Percentiles rank a stretch among this genome's conserved stretches.
Conservation (phyloP, 78 protist species). For the Dictyostelium citrinum region DNA sequence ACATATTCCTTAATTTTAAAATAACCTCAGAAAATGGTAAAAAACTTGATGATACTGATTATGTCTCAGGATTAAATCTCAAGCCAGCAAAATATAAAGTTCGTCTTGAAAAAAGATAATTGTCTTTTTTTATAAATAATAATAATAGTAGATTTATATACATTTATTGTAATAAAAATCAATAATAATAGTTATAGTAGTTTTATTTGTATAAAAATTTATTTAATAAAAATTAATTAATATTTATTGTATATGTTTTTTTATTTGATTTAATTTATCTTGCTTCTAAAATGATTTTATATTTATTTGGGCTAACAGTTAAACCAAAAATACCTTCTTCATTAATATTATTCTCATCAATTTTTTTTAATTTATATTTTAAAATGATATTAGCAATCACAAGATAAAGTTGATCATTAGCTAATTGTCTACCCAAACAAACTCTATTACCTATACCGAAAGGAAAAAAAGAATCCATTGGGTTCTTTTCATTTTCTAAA, state of each 20-base stretch:
- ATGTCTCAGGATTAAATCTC: conserved; percentile 22
- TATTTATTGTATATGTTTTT: no score
- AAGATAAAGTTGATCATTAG: conserved; percentile 23
- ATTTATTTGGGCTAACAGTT: conserved; percentile 7
- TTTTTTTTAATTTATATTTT: neutral
- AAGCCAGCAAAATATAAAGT: conserved; percentile 14
- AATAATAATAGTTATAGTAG: no score
- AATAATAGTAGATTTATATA: no score
- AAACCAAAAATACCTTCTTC: conserved; percentile 8
- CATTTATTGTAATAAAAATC: no score
- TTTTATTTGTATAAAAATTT: no score
- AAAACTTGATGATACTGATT: conserved; percentile 37
- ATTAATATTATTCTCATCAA: conserved; percentile 1
- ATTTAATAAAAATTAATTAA: no score
- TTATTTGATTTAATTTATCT: no score
- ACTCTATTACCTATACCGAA: neutral
- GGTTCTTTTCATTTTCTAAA: neutral
- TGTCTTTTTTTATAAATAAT: no score
- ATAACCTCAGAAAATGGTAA: neutral
- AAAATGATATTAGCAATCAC: neutral
- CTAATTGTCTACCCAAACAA: conserved; percentile 23
- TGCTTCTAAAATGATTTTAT: neutral
- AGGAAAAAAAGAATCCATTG: neutral
- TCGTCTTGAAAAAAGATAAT: conserved; percentile 7
- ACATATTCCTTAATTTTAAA: conserved; percentile 25